Evolutionary conservation across 2,329 filamentous ascomycete species (phyloP).

Genomic region (Aspergillaceae sp.): DNA sequence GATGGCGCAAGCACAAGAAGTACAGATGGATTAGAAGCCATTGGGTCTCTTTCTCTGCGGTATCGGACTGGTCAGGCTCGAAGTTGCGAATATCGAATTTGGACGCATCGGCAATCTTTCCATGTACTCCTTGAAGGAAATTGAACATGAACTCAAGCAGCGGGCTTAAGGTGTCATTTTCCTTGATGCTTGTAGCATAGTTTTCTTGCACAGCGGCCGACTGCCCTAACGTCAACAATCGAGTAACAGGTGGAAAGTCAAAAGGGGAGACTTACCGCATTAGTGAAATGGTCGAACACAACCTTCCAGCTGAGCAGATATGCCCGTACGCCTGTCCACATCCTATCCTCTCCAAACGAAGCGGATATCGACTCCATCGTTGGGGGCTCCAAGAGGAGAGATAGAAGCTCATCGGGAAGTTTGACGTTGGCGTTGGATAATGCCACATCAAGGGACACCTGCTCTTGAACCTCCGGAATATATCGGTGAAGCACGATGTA

Average conservation of each 20-base stretch:
- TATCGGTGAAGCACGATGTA: conserved; percentile 71
- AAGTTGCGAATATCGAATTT: conserved; percentile 64
- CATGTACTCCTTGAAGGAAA: conserved; percentile 69
- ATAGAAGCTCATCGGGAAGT: conserved; percentile 76
- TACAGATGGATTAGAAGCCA: conserved; percentile 81
- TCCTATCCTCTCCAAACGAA: conserved; percentile 53
- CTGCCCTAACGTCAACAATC: conserved; percentile 25
- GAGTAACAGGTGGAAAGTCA: background rate
- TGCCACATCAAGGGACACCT: conserved; percentile 68
- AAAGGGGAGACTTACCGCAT: conserved; percentile 42
- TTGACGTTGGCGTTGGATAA: conserved; percentile 48
- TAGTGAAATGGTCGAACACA: conserved; percentile 74
- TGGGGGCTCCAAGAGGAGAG: conserved; percentile 70
- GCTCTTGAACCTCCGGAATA: conserved; percentile 70
- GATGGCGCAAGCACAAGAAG: conserved; percentile 68
- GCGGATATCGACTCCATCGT: conserved; percentile 59
- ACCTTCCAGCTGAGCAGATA: conserved; percentile 87
- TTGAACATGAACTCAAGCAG: conserved; percentile 76
- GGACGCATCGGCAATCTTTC: conserved; percentile 59
- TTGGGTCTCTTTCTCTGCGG: conserved; percentile 64
- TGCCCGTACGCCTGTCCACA: conserved; percentile 62
- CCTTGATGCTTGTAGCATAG: conserved; percentile 71
- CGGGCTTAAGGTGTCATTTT: conserved; percentile 57
- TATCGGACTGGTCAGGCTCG: conserved; percentile 51
- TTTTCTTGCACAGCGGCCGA: conserved; percentile 75